phyloP scores from a whole-genome alignment of 2,329 filamentous ascomycete species.

The Phialophora macrospora region DNA sequence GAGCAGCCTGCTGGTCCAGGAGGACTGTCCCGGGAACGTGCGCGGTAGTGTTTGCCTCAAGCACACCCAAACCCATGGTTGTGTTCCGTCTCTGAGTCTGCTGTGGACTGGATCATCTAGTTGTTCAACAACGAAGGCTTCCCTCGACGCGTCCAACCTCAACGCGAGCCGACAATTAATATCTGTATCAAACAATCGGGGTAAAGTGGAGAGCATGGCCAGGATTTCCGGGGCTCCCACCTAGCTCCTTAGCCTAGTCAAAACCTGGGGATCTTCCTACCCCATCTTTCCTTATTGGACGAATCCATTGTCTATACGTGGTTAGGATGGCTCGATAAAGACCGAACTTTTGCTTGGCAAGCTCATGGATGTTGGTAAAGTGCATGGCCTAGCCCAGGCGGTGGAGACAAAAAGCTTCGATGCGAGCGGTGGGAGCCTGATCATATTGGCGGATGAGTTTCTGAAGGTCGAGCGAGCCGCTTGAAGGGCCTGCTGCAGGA shows the following conservation, averaged over 20 bases:
- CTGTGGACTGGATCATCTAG: background rate
- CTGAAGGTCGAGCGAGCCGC: constrained; percentile 1
- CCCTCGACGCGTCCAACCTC: background rate
- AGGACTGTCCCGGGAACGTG: constrained; percentile 43
- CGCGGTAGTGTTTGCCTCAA: constrained; percentile 40
- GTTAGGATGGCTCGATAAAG: constrained; percentile 7
- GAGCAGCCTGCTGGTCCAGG: constrained; percentile 36
- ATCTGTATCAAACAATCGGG: constrained; percentile 15
- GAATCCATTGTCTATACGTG: constrained; percentile 17
- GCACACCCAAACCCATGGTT: constrained; percentile 42
- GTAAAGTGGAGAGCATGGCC: constrained; percentile 21
- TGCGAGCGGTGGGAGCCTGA: background rate
- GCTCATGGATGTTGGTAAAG: background rate
- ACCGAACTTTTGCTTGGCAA: background rate
- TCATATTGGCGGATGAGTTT: constrained; percentile 2
- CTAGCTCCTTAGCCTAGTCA: background rate
- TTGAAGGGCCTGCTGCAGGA: background rate
- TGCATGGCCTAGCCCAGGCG: constrained; percentile 6
- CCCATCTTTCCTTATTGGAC: constrained; percentile 21
- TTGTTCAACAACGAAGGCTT: background rate
- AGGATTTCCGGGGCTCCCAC: background rate
- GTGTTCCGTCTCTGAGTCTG: background rate
- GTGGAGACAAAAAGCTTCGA: constrained; percentile 13
- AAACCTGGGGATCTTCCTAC: constrained; percentile 18
- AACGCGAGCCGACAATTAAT: background rate